Evolutionary conservation across 2,329 filamentous ascomycete genomes (phyloP).

Genomic region (Mollisia scopiformis): DNA sequence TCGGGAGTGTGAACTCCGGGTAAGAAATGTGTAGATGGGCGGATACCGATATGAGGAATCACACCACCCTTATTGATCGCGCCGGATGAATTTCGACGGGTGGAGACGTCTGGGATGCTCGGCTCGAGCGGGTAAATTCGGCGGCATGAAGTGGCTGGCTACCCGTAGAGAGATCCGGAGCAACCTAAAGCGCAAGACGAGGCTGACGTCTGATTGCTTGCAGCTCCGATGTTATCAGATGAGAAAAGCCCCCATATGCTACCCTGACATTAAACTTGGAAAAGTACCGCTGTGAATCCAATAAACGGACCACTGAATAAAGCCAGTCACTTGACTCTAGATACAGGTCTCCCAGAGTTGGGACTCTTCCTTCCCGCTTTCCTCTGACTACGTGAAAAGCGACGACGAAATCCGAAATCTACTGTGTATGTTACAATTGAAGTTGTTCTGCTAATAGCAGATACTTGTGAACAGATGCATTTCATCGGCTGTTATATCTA

Average conservation of each 20-base stretch:
- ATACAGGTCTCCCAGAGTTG: no score
- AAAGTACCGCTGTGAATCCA: no score
- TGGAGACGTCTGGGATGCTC: not conserved
- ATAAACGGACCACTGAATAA: no score
- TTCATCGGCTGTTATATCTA: constrained; percentile 28
- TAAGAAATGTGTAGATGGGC: not conserved
- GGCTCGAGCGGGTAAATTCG: not conserved
- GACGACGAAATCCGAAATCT: no score
- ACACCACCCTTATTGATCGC: not conserved
- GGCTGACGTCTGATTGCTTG: not conserved
- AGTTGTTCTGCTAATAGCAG: no score
- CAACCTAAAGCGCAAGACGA: not conserved
- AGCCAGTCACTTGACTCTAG: no score
- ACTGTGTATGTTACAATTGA: no score
- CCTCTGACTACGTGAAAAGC: no score
- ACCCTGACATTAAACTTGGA: no score
- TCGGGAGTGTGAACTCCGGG: not conserved
- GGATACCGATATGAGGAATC: not conserved
- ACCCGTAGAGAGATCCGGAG: not conserved
- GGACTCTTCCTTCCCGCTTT: no score
- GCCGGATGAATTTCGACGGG: not conserved
- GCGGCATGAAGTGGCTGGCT: not conserved
- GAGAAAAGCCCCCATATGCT: no score
- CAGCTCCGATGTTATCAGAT: not conserved
- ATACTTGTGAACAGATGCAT: no score